phyloP scores from a whole-genome alignment of 768 basidiomycete species.

The Tricholoma flavovirens region DNA sequence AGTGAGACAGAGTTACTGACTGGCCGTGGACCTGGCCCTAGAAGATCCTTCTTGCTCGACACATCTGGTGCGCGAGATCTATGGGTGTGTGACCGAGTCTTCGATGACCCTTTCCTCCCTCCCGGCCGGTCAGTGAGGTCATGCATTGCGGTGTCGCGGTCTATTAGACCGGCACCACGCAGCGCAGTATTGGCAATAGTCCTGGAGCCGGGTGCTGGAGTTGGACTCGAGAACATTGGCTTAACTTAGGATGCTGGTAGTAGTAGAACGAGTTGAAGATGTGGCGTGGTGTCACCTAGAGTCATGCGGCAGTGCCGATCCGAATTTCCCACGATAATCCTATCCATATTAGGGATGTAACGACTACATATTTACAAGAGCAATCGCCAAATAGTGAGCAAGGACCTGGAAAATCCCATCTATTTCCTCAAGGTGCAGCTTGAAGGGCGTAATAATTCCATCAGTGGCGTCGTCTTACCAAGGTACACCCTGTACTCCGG shows the following conservation, averaged over 20 bases:
- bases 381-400: conserved; percentile 26
- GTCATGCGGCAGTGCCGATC: conserved; percentile 28
- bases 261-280: conserved; percentile 8
- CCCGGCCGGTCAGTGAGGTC: conserved; percentile 65
- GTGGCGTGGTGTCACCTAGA: conserved; percentile 17
- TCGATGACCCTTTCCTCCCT: conserved; percentile 64
- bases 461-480: background rate
- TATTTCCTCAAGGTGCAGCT: conserved; percentile 19
- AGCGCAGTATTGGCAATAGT: conserved; percentile 57
- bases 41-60: conserved; percentile 34
- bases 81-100: conserved; percentile 58
- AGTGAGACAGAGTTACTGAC: conserved; percentile 44
- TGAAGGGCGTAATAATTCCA: background rate
- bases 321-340: conserved; percentile 21
- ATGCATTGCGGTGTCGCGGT: conserved; percentile 71
- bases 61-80: conserved; percentile 56
- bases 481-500: background rate
- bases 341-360: background rate
- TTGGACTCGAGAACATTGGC: conserved; percentile 54
- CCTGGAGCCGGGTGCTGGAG: conserved; percentile 53
- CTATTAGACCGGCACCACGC: conserved; percentile 69
- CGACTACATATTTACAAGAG: too few species aligned
- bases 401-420: conserved; percentile 28
- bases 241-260: background rate
- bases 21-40: conserved; percentile 43